Conservation (phyloP, 768 basidiomycete genomes). For the Russula olivacea region DNA sequence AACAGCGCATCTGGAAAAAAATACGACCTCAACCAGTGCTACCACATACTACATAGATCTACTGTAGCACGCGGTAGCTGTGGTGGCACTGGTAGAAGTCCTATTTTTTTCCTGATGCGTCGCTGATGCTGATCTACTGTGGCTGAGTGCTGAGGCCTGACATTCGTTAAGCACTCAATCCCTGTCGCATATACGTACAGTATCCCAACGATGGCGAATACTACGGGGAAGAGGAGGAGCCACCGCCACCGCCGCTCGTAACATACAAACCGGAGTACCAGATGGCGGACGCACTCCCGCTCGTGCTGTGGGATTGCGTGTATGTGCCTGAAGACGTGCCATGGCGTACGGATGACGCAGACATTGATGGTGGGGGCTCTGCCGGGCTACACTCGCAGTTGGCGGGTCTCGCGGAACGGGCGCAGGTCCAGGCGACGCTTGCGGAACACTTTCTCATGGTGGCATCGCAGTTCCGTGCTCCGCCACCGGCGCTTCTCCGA, state of each 20-base stretch:
- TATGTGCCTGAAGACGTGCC: constrained; percentile 59
- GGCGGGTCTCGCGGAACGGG: constrained; percentile 40
- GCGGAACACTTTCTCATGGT: constrained; percentile 60
- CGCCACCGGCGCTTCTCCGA: constrained; percentile 37
- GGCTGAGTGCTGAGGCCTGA: too few species aligned
- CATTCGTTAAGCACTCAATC: too few species aligned
- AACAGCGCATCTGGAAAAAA: too few species aligned
- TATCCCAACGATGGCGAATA: constrained; percentile 26
- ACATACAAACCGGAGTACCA: constrained; percentile 81
- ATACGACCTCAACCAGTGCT: too few species aligned
- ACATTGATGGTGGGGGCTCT: constrained; percentile 29
- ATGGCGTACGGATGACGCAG: constrained; percentile 62
- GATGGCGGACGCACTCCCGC: constrained; percentile 88
- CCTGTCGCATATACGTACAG: background rate
- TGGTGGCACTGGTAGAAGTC: too few species aligned
- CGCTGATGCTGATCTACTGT: background rate
- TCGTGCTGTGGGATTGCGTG: constrained; percentile 87
- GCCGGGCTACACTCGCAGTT: constrained; percentile 23
- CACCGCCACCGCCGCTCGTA: constrained; percentile 45
- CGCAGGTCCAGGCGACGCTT: constrained; percentile 58
- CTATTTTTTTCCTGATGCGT: too few species aligned
- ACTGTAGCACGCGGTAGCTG: too few species aligned
- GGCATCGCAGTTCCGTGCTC: constrained; percentile 45
- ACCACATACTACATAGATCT: too few species aligned
- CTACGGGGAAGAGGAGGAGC: constrained; percentile 33